A percentile compares a stretch with the other conserved stretches of the same genome.
Evolutionary conservation across 257 asterid species (phyloP).

Genomic region (Gentiana dahurica): DNA sequence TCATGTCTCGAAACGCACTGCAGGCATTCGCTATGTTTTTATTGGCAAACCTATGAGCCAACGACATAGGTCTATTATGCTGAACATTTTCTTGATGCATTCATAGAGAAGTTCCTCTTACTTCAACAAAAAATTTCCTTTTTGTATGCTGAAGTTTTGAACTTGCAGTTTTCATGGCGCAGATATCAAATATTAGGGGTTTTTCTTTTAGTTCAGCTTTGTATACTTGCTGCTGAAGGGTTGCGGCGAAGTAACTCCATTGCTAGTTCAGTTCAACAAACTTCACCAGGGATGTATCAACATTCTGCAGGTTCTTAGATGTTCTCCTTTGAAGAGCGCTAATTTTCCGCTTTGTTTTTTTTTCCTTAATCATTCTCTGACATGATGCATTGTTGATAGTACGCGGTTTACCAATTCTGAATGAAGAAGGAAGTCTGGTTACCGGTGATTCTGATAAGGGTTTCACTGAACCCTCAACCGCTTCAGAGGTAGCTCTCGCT

Average conservation of each 20-base stretch:
- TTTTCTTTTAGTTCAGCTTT: conserved; percentile 89
- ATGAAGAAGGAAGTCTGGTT: conserved; percentile 77
- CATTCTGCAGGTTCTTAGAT: conserved; percentile 45
- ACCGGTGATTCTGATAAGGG: conserved; percentile 56
- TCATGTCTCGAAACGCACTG: conserved; percentile 84
- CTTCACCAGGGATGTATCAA: conserved; percentile 64
- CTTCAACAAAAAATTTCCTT: neutral
- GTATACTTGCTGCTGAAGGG: conserved; percentile 89
- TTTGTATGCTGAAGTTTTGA: neutral
- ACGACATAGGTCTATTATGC: conserved; percentile 61
- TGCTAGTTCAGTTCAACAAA: conserved; percentile 64
- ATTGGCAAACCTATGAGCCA: conserved; percentile 87
- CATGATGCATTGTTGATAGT: conserved; percentile 22
- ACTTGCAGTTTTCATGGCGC: conserved; percentile 18
- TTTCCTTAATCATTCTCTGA: no score
- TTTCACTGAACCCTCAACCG: conserved; percentile 46
- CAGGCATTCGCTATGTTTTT: conserved; percentile 85
- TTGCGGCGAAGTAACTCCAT: conserved; percentile 73
- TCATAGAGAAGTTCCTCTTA: conserved; percentile 1
- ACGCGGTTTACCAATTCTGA: conserved; percentile 71
- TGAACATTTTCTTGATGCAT: no score
- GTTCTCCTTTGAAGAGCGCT: no score
- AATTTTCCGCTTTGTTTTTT: no score
- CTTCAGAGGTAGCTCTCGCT: conserved; percentile 53
- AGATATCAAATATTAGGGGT: conserved; percentile 98